These are phyloP conservation scores for Cyberlindnera amylophila DNA, from an alignment of 805 yeast genomes.

Conservation along the genomic window DNA sequence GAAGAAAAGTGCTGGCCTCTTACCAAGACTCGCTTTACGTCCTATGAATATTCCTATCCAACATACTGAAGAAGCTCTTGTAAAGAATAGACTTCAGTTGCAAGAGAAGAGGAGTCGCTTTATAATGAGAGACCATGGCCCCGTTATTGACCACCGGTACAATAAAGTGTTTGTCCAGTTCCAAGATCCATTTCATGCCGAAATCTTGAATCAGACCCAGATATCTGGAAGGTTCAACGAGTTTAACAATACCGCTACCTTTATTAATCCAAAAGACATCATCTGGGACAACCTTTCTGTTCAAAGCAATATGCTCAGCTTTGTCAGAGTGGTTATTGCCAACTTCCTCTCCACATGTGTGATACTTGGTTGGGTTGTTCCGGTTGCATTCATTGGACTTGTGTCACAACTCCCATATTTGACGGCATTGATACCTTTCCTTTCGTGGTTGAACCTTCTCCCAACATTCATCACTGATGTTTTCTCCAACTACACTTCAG, in stretches of 20 bases:
- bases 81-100: conserved; percentile 2
- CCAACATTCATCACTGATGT: conserved; percentile 53
- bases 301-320: conserved; percentile 34
- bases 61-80: neutral
- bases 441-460: conserved; percentile 49
- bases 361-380: conserved; percentile 70
- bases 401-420: conserved; percentile 70
- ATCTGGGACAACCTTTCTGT: conserved; percentile 62
- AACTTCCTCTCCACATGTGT: conserved; percentile 44
- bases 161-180: conserved; percentile 63
- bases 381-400: conserved; percentile 77
- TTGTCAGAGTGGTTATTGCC: conserved; percentile 41
- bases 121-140: conserved; percentile 20
- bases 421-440: conserved; percentile 55
- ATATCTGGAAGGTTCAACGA: conserved; percentile 40
- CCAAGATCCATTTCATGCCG: conserved; percentile 50
- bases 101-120: conserved; percentile 15
- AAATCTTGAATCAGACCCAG: conserved; percentile 58
- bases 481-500: conserved; percentile 63
- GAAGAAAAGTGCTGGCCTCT: neutral
- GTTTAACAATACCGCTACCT: conserved; percentile 42
- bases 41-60: neutral
- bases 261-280: conserved; percentile 63
- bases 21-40: neutral
- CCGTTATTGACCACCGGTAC: conserved; percentile 26